Evolutionary conservation across 352 stramenopile species (phyloP), one percentile per base, ranked within the genome.

Genomic region (Stramenopiles sp.): DNA sequence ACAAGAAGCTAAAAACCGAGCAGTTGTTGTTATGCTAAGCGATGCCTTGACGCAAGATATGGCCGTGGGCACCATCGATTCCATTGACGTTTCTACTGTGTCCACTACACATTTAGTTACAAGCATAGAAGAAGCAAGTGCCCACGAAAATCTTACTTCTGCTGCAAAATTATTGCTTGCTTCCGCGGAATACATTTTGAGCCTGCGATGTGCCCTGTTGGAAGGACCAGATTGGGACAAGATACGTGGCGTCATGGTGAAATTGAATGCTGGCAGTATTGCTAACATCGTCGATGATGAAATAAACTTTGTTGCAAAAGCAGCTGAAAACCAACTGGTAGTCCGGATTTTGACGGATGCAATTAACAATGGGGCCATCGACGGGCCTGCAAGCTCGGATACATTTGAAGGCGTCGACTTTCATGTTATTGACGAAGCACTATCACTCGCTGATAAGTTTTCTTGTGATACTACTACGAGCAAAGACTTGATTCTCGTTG

Each of bases 11-110:
- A 71, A 71, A 71, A 71, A 71, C 6, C 2, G 53, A 6, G 35
- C 33, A 6, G 53, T 71, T 4, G 53, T 71, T 6, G 35, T 71
- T 6, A 31, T 31, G 4, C 12, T 71, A 71, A 71, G 53, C 35
- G 53, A 71, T 71, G 53, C 53, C 33, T 71, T 71, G 12, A 71
- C 53, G 6, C 53, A 71, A 71, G 53, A 71, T 6, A 71, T 71
- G 53, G 2, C 53, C 2, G 6, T 6, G 35, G 53, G 53, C 6
- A 71, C 53, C 2, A 35, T 71, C 4, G 53, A 71, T 6, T 2
- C 33, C 6, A 6, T 6, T 2, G 53, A 71, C 35, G 33, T 71
- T 2, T 6, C 2, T 6, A 35, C 53, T 35, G 6, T 71, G 35
- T 6, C 2, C 2, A 71, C 53, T 6, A 31, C 31, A 2, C 35